These are phyloP conservation scores for Cyberlindnera galapagoensis DNA, from an alignment of 805 yeast genomes.

Conservation along the genomic window DNA sequence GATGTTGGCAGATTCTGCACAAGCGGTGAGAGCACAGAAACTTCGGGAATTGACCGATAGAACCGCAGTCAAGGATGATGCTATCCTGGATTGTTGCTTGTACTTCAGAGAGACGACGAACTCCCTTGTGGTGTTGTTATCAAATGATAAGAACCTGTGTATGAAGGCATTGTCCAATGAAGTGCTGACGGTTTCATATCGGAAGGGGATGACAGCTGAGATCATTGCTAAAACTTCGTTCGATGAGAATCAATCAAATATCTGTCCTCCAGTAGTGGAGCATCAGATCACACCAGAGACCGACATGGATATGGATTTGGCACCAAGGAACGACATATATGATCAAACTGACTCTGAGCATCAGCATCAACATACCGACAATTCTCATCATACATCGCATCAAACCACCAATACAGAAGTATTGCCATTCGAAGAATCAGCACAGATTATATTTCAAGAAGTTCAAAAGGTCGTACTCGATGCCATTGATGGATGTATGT, in stretches of 20 bases:
- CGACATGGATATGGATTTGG: no score
- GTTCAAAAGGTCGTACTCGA: slow-evolving; percentile 34
- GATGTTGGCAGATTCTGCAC: slow-evolving; percentile 44
- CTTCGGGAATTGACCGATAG: slow-evolving; percentile 44
- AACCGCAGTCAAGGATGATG: slow-evolving; percentile 56
- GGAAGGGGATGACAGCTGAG: slow-evolving; percentile 39
- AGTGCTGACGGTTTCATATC: slow-evolving; percentile 50
- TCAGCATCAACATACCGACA: no score
- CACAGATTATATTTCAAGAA: slow-evolving; percentile 33
- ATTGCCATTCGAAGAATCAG: slow-evolving; percentile 11
- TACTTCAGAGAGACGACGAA: slow-evolving; percentile 41
- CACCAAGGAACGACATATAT: no score
- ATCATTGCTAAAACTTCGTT: slow-evolving; percentile 36
- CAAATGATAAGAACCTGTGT: slow-evolving; percentile 83
- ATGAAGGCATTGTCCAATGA: slow-evolving; percentile 65
- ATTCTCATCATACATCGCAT: no score
- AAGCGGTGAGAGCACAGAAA: slow-evolving; percentile 60
- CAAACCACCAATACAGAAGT: no score
- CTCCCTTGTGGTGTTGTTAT: slow-evolving; percentile 52
- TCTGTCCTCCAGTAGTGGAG: no score
- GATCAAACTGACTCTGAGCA: no score
- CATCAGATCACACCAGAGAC: no score
- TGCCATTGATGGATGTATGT: slow-evolving; percentile 46
- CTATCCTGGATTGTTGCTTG: slow-evolving; percentile 79
- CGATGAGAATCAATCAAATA: slow-evolving; percentile 35